Conservation (phyloP, 371 early-diverging fungal species). For the Globomyces sp. region DNA sequence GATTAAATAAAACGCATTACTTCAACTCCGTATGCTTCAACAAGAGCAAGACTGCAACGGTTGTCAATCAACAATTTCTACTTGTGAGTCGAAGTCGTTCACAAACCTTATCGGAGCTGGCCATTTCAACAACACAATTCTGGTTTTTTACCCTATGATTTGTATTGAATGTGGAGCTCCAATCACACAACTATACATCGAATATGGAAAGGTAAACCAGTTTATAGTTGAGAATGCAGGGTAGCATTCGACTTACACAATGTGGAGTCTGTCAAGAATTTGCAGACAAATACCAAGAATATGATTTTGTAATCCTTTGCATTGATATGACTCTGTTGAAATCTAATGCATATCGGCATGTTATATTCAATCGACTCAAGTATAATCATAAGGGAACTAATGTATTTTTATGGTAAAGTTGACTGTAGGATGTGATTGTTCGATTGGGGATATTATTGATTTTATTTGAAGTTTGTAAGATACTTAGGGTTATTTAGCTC, state of each 20-base stretch:
- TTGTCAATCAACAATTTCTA: conserved; percentile 47
- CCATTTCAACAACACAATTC: not conserved
- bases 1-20: conserved; percentile 16
- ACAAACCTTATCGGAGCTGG: no score
- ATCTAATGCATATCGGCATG: conserved; percentile 87
- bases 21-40: conserved; percentile 54
- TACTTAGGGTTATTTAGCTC: not conserved
- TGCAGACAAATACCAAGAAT: conserved; percentile 93
- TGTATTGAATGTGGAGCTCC: conserved; percentile 86
- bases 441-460: conserved; percentile 79
- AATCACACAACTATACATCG: conserved; percentile 75
- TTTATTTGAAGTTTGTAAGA: conserved; percentile 84
- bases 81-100: conserved; percentile 28
- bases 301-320: conserved; percentile 85
- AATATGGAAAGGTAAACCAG: conserved; percentile 64
- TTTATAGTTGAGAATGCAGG: conserved; percentile 23
- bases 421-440: conserved; percentile 60
- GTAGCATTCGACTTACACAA: conserved; percentile 83
- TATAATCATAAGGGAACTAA: conserved; percentile 28
- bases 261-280: conserved; percentile 82
- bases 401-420: not conserved
- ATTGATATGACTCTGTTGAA: conserved; percentile 93
- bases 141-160: no score
- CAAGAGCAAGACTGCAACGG: conserved; percentile 65
- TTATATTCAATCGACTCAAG: conserved; percentile 72